Conservation (phyloP, 176 grass and related monocot species). For the Cymbopogon citratus region DNA sequence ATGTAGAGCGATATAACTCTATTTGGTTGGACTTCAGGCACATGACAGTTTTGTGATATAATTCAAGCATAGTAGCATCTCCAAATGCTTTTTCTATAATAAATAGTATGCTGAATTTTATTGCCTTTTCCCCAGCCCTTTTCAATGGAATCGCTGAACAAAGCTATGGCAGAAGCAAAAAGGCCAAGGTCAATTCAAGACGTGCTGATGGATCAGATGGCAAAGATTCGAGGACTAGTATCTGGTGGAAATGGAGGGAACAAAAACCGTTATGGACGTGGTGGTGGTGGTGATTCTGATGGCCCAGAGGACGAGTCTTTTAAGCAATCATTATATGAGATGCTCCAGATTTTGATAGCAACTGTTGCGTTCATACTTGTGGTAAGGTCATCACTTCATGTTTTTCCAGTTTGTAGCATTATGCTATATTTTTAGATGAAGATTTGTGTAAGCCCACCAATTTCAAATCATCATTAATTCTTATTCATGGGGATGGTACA, state of each 20-base stretch:
- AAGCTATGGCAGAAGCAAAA: constrained; percentile 59
- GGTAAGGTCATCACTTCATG: constrained; percentile 55
- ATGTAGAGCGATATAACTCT: not conserved
- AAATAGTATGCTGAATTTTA: constrained; percentile 5
- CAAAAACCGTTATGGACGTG: constrained; percentile 46
- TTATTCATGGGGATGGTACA: not conserved
- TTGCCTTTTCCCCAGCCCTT: constrained; percentile 37
- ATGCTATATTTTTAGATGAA: constrained; percentile 14
- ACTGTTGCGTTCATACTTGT: constrained; percentile 57
- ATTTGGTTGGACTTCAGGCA: not conserved
- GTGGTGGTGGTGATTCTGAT: constrained; percentile 43
- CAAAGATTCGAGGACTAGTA: constrained; percentile 29
- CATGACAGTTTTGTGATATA: not conserved
- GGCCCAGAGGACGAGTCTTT: constrained; percentile 59
- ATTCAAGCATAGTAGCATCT: not conserved
- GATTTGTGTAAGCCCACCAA: not conserved
- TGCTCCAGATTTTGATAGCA: constrained; percentile 71
- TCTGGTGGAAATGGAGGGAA: constrained; percentile 52
- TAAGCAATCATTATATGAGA: constrained; percentile 63
- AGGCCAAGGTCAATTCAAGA: constrained; percentile 47
- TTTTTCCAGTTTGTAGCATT: not conserved
- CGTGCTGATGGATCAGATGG: constrained; percentile 46
- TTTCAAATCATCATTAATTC: not conserved
- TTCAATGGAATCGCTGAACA: constrained; percentile 75
- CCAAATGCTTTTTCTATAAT: not conserved